Percentiles rank a stretch among this genome's conserved stretches.
Evolutionary conservation across 1,284 basidiomycete species (phyloP).

Genomic region (Xerocomus nothofagi): DNA sequence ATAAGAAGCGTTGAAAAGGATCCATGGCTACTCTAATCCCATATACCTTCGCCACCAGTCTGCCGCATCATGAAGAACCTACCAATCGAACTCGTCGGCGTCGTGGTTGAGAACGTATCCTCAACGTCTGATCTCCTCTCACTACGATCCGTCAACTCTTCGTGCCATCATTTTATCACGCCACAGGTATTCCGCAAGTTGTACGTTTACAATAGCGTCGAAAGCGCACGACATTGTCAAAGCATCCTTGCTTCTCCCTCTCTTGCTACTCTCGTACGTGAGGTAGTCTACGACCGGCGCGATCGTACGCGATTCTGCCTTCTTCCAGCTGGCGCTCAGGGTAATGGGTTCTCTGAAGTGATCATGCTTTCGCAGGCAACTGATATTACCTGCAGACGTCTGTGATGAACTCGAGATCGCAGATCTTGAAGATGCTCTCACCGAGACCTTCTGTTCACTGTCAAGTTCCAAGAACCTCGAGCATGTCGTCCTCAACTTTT

Average conservation of each 20-base stretch:
- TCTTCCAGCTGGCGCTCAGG: slow-evolving; percentile 15
- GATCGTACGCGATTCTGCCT: slow-evolving; percentile 27
- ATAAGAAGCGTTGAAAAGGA: slow-evolving; percentile 18
- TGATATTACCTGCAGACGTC: slow-evolving; percentile 10
- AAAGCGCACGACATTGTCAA: neutral
- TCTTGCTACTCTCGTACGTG: slow-evolving; percentile 28
- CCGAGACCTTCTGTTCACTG: slow-evolving; percentile 30
- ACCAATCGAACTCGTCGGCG: slow-evolving; percentile 30
- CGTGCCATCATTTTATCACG: slow-evolving; percentile 25
- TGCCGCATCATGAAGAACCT: slow-evolving; percentile 28
- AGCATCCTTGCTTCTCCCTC: slow-evolving; percentile 23
- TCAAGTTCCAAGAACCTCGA: slow-evolving; percentile 23
- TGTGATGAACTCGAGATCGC: slow-evolving; percentile 35
- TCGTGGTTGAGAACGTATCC: slow-evolving; percentile 24
- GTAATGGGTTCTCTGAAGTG: slow-evolving; percentile 3
- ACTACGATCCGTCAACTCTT: slow-evolving; percentile 29
- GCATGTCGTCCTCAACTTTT: slow-evolving; percentile 29
- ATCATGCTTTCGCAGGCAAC: neutral
- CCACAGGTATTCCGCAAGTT: slow-evolving; percentile 25
- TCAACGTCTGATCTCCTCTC: slow-evolving; percentile 30
- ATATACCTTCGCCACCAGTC: neutral
- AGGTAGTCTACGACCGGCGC: slow-evolving; percentile 32
- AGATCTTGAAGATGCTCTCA: slow-evolving; percentile 33
- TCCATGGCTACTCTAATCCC: no score
- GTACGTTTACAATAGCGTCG: slow-evolving; percentile 23